phyloP scores from a whole-genome alignment of 176 grass and related monocot genomes.

The Paspalum vaginatum region DNA sequence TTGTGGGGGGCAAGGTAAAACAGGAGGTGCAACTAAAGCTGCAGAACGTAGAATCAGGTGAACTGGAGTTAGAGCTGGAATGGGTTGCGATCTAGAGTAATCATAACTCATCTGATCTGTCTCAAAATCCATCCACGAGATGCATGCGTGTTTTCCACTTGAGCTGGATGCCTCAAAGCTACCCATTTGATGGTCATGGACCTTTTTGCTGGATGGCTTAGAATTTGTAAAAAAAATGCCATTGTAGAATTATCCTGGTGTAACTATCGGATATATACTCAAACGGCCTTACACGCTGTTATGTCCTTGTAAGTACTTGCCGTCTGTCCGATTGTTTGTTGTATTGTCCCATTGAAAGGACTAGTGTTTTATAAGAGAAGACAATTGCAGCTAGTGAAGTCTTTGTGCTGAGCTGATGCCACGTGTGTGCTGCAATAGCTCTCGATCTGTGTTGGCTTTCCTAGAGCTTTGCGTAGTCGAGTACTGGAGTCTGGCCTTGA shows the following conservation, averaged over 20 bases:
- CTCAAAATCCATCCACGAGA: constrained; percentile 25
- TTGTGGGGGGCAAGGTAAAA: constrained; percentile 73
- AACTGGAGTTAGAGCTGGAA: constrained; percentile 86
- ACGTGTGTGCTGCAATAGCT: neutral
- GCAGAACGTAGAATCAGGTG: constrained; percentile 94
- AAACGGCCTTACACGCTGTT: neutral
- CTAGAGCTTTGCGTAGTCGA: neutral
- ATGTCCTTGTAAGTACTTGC: neutral
- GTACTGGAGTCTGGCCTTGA: too few species aligned
- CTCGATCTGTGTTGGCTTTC: neutral
- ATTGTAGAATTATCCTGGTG: constrained; percentile 60
- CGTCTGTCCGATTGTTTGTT: constrained; percentile 16
- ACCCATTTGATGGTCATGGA: neutral
- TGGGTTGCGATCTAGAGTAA: constrained; percentile 76
- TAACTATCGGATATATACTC: constrained; percentile 17
- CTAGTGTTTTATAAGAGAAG: constrained; percentile 4
- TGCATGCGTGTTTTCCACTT: constrained; percentile 18
- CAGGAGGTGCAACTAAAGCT: constrained; percentile 88
- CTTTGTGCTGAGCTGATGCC: neutral
- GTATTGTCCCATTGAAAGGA: constrained; percentile 29
- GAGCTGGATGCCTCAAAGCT: constrained; percentile 27
- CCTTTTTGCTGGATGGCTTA: constrained; percentile 15
- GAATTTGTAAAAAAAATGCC: constrained; percentile 45
- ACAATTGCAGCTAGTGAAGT: neutral
- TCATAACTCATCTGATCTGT: constrained; percentile 18